Conservation (phyloP, 176 grass and related monocot species). For the Pharus latifolius region DNA sequence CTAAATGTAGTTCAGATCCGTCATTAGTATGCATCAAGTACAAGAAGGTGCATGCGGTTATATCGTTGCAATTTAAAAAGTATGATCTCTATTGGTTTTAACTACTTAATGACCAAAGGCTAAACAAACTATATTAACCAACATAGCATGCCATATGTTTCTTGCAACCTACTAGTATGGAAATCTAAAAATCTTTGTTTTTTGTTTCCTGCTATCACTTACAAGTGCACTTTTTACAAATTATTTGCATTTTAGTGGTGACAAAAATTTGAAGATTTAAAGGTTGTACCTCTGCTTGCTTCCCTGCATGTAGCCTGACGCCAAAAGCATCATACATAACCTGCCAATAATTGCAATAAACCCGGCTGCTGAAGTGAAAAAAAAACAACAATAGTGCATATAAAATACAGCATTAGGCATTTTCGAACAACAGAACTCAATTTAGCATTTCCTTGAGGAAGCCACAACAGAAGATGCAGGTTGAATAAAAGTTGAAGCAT, state of each 20-base stretch:
- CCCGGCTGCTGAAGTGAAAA: neutral
- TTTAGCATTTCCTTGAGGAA: neutral
- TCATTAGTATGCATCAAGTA: too few species aligned
- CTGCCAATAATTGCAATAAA: slow-evolving; percentile 22
- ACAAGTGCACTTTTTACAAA: neutral
- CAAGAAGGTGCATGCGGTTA: too few species aligned
- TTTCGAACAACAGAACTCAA: neutral
- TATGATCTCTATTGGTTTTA: too few species aligned
- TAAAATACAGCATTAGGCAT: neutral
- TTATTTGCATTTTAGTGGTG: neutral
- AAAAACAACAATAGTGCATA: neutral
- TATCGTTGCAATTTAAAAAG: too few species aligned
- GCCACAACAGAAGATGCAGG: neutral
- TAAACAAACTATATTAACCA: neutral
- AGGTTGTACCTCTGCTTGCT: slow-evolving; percentile 75
- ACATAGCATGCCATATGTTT: neutral
- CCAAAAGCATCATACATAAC: slow-evolving; percentile 99
- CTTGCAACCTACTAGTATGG: too few species aligned
- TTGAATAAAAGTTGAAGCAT: neutral
- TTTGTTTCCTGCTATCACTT: neutral
- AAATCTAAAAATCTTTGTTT: neutral
- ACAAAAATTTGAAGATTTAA: slow-evolving; percentile 9
- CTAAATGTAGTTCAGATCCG: too few species aligned
- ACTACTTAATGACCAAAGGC: too few species aligned
- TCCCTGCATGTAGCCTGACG: slow-evolving; percentile 94